These are phyloP conservation scores for Ammopiptanthus mongolicus DNA, from an alignment of 306 rosid species.

Conservation along the genomic window DNA sequence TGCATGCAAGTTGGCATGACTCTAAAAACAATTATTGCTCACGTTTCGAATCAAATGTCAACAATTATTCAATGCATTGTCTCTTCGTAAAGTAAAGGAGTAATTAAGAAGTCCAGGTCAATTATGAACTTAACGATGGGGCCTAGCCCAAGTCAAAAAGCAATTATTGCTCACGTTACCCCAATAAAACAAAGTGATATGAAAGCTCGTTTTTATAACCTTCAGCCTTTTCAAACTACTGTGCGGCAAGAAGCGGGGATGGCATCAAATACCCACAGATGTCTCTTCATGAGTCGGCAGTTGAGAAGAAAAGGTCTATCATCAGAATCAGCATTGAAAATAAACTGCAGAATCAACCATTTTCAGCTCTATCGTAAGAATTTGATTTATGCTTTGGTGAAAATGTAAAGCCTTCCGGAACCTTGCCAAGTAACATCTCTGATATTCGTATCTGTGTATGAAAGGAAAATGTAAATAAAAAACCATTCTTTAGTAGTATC, in stretches of 20 bases:
- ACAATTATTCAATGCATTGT: constrained; percentile 14
- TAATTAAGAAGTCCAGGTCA: too few species aligned
- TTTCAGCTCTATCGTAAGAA: constrained; percentile 85
- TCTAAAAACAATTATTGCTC: not conserved
- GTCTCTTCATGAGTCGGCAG: not conserved
- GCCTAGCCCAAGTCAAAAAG: not conserved
- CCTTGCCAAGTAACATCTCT: constrained; percentile 90
- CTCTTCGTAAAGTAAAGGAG: too few species aligned
- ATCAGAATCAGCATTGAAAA: not conserved
- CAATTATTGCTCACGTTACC: not conserved
- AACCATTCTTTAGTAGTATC: not conserved
- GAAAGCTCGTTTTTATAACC: not conserved
- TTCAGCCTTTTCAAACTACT: constrained; percentile 3
- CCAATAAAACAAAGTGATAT: not conserved
- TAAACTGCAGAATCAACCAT: constrained; percentile 45
- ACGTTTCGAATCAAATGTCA: constrained; percentile 28
- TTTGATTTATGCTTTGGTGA: constrained; percentile 93
- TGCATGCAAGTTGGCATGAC: not conserved
- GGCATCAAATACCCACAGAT: not conserved
- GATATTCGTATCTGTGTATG: constrained; percentile 69
- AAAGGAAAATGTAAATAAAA: constrained; percentile 11
- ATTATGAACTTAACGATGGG: not conserved
- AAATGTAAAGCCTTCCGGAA: constrained; percentile 70
- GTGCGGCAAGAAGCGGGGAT: not conserved
- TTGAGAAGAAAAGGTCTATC: not conserved